Base-by-base conservation (phyloP, 495 filamentous ascomycete genomes). In the Penicillium cataractarum region DNA sequence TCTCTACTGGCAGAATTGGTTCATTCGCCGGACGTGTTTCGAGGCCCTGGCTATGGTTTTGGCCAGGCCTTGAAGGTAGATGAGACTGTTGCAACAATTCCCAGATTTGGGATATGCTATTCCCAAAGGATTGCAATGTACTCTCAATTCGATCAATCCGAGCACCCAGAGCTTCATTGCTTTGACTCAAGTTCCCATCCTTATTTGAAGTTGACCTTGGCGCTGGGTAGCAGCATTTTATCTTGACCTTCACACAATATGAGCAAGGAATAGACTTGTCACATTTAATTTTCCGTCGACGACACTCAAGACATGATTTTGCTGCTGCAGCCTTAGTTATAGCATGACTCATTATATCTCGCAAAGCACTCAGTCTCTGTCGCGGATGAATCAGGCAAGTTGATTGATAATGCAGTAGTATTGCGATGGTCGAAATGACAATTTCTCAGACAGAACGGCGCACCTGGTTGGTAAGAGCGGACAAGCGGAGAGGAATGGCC, bases 201-300 rank as follows among this genome's bases (percentile, higher is more conserved):
- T 44, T 44, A 19, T 44, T 44, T 44, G 40, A 3, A 10, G 6
- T 21, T 2, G 21, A 42, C 42, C 58, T 63, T 52, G n/a, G 9
- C 27, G 49, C 58, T 31, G 67, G 66, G 29, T 72, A 72, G 15
- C 31, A 48, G 59, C 72, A 74, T 27, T 62, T 24, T 6, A 74
- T 62, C 8, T 57, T 60, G 24, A 63, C 61, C 58, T 65, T 69
- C 52, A 82, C 71, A 63, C 84, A 85, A 57, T 80, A 81, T 19
- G 73, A 69, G 64, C 83, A 86, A 8, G 82, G 84, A 37, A 78
- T 65, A 9, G 54, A 65, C 24, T 58, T 79, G 59, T 85, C 82
- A 71, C 83, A 86, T 40, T 80, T 83, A 59, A 86, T 82, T 70
- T 85, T 86, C 52, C 82, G 81, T 12, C 75, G 83, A 13, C 80